Percentiles rank a stretch among this genome's conserved stretches.
phyloP scores from a whole-genome alignment of 2,329 filamentous ascomycete species.

The Ophiostoma tasmaniense region DNA sequence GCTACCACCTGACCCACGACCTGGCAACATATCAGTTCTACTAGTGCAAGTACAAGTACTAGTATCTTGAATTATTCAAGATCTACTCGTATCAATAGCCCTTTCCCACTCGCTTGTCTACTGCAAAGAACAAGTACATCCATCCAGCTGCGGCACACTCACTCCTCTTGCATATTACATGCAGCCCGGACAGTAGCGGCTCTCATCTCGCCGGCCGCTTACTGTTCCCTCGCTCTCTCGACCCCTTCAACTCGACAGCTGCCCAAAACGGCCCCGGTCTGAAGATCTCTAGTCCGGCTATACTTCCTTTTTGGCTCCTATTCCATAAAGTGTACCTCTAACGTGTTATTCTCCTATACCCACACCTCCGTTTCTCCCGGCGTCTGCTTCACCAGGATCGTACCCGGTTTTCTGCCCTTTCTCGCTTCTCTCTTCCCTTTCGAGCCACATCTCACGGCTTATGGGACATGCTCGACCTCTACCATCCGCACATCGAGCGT shows the following conservation, averaged over 20 bases:
- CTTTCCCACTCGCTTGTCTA: background rate
- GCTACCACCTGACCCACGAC: background rate
- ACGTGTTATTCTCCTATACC: background rate
- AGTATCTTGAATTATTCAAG: background rate
- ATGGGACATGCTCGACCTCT: background rate
- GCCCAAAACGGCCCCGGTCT: background rate
- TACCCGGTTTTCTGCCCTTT: background rate
- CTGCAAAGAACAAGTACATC: background rate
- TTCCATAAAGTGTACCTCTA: background rate
- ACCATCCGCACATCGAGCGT: background rate
- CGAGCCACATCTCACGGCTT: background rate
- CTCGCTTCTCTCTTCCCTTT: conserved; percentile 12
- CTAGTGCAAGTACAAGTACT: background rate
- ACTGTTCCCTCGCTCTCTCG: background rate
- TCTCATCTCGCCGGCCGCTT: background rate
- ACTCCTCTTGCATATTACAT: background rate
- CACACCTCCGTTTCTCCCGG: background rate
- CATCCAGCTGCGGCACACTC: background rate
- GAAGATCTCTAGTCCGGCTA: background rate
- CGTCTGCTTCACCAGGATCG: background rate
- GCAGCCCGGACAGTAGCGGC: background rate
- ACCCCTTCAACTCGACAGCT: background rate
- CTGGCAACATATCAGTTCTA: background rate
- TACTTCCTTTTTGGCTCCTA: background rate
- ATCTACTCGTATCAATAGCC: too few relatives aligned